Base-by-base conservation (phyloP, 2,329 filamentous ascomycete species). In the Pseudogymnoascus sp. region DNA sequence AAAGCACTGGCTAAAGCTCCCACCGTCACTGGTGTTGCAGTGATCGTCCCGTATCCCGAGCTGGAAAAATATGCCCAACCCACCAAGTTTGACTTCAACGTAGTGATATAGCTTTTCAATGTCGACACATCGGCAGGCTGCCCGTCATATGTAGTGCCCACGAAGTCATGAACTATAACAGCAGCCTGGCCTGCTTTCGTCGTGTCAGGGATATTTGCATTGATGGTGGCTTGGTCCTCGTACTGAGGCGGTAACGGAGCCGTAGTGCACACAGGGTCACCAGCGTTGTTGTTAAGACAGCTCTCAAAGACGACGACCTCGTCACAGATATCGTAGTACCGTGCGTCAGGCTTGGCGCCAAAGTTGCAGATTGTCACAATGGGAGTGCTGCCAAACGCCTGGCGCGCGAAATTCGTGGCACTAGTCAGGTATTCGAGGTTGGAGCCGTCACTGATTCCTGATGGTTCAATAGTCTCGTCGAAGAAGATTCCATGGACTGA, bases 401-500 rank as follows among this genome's bases (percentile, higher is more conserved):
- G 2, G 35, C 35, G 35, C 35, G 35, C 35, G 35, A 37, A 37
- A 37, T n/a, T n/a, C 35, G 35, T 37, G 12, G 35, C 35, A 12
- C 14, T 37, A 12, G 35, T 37, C 35, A 37, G 4, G 14, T 37
- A 37, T 37, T 37, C 35, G 14, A 37, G 35, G 35, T 37, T 37
- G 35, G 35, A 37, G 35, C 35, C 35, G 35, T 37, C 35, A 37
- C 35, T 37, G 35, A 37, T 37, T 12, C 35, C 35, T 14, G 35
- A 37, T 37, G 35, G 35, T 6, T 37, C 35, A n/a, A 37, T 37
- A 37, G 35, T 37, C 35, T 65, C 65, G 38, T 68, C 66, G 39
- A 65, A 63, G 63, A 69, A 66, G 57, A 70, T 63, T 22, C 68
- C 60, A 60, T 67, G 61, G 18, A 69, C 58, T 60, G 62, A 58